Base-by-base conservation (phyloP, 805 yeast species). In the Phaffomyces thermotolerans region DNA sequence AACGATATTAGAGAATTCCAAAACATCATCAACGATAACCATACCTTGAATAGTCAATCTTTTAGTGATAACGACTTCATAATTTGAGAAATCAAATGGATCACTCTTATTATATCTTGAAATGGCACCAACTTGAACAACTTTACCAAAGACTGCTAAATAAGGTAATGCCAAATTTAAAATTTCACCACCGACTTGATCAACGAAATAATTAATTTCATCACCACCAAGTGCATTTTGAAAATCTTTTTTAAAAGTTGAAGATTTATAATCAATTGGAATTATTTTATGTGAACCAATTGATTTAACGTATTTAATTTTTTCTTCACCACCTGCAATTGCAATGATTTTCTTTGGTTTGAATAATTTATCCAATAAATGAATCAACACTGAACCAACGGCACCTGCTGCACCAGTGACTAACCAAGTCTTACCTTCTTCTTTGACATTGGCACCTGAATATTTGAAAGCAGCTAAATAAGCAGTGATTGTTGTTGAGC, bases 381-480 rank as follows among this genome's bases (percentile, higher is more conserved):
- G 85, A 18, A 79, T 74, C 39, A 68, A 74, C 39, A 71, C 62
- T 23, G 77, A 70, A 13, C 87, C 87, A n/a, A 81, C 81, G n/a
- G 85, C 84, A 47, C 88, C 88, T 8, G 81, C 73, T 13, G 87
- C 87, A 45, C 84, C 86, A 17, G 81, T 73, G 37, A 81, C 65
- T 37, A 79, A 61, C 50, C 76, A 66, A 8, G 69, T 65, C 53
- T 78, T 78, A 14, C 59, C 64, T 25, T 58, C 59, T 24, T 61
- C 65, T 22, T 68, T 68, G 18, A 63, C 65, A 43, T 63, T 56
- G 44, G 78, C 58, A 37, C 68, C 61, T n/a, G 78, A 79, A 43
- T 76, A 68, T 34, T 70, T 69, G 46, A 57, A 62, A 44, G 78
- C 67, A 12, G 79, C 79, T 49, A 72, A 64, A 63, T 76, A 79